Percentiles rank a stretch among this genome's conserved stretches.
Conservation (phyloP, 352 stramenopile genomes). For the Globisporangium spiculum region DNA sequence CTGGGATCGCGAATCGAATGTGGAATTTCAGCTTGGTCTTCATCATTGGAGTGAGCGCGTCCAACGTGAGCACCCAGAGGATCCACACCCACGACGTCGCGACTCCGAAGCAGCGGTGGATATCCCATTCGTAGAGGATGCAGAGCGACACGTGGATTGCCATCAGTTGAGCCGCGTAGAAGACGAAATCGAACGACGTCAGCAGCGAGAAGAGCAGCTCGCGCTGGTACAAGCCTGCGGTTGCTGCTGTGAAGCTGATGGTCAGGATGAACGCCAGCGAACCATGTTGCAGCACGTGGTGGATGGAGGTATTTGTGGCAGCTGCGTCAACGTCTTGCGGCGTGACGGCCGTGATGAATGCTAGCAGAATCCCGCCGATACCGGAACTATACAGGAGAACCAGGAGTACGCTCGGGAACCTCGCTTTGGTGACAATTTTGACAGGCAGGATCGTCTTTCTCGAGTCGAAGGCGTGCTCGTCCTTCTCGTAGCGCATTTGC, state of each 20-base stretch:
- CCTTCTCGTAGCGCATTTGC: slow-evolving; percentile 17
- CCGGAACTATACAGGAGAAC: slow-evolving; percentile 9
- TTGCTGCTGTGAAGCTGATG: slow-evolving; percentile 11
- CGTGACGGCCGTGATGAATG: slow-evolving; percentile 1
- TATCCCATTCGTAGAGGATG: slow-evolving; percentile 22
- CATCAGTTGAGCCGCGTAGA: slow-evolving; percentile 28
- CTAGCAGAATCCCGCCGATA: slow-evolving; percentile 12
- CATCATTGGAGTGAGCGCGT: slow-evolving; percentile 31
- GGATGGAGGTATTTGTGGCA: background rate
- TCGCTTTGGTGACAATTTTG: slow-evolving; percentile 9
- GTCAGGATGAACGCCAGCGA: slow-evolving; percentile 14
- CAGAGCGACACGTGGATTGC: slow-evolving; percentile 27
- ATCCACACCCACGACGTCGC: slow-evolving; percentile 27
- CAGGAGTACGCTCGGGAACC: slow-evolving; percentile 3
- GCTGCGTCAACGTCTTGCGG: background rate
- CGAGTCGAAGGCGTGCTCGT: slow-evolving; percentile 12
- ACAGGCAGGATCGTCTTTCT: slow-evolving; percentile 8
- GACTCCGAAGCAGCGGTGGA: slow-evolving; percentile 17
- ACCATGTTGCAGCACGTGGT: slow-evolving; percentile 5
- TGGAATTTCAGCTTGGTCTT: slow-evolving; percentile 25
- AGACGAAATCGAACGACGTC: slow-evolving; percentile 42
- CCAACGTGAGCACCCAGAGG: slow-evolving; percentile 28
- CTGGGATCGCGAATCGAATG: slow-evolving; percentile 19
- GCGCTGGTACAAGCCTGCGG: slow-evolving; percentile 25
- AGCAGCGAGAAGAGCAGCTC: slow-evolving; percentile 26